Evolutionary conservation across 2,329 filamentous ascomycete genomes (phyloP).

Genomic region (Clonostachys rosea): DNA sequence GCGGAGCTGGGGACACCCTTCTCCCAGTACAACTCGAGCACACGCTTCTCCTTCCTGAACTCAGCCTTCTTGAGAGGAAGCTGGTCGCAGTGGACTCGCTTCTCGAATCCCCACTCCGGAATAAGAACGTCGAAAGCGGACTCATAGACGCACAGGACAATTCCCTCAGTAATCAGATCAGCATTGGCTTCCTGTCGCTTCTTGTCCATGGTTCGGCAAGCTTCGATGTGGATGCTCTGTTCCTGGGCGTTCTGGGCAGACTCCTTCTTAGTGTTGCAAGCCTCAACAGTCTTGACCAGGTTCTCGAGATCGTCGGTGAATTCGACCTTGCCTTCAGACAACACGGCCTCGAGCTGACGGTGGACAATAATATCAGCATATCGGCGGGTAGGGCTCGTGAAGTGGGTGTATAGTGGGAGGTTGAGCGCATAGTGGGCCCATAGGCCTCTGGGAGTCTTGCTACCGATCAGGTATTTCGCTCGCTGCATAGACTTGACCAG

Average conservation of each 20-base stretch:
- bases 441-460: constrained; percentile 72
- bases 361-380: constrained; percentile 96
- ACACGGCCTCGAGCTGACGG: constrained; percentile 82
- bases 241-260: constrained; percentile 96
- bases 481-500: constrained; percentile 93
- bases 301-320: constrained; percentile 86
- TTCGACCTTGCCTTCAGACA: constrained; percentile 77
- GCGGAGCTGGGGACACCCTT: constrained; percentile 96
- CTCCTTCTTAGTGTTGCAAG: constrained; percentile 98
- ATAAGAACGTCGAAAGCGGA: constrained; percentile 98
- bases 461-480: constrained; percentile 88
- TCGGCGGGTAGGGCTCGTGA: constrained; percentile 89
- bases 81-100: constrained; percentile 98
- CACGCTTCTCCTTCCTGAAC: constrained; percentile 91
- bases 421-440: constrained; percentile 91
- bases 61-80: constrained; percentile 98
- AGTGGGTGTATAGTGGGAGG: constrained; percentile 91
- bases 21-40: constrained; percentile 98
- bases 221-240: constrained; percentile 97
- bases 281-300: constrained; percentile 86
- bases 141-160: constrained; percentile 96
- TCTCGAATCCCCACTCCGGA: constrained; percentile 97
- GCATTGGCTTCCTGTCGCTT: constrained; percentile 80
- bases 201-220: constrained; percentile 93
- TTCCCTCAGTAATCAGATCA: constrained; percentile 91